Evolutionary conservation across 2,329 filamentous ascomycete genomes (phyloP).

Genomic region (Plectosphaerella sp.): DNA sequence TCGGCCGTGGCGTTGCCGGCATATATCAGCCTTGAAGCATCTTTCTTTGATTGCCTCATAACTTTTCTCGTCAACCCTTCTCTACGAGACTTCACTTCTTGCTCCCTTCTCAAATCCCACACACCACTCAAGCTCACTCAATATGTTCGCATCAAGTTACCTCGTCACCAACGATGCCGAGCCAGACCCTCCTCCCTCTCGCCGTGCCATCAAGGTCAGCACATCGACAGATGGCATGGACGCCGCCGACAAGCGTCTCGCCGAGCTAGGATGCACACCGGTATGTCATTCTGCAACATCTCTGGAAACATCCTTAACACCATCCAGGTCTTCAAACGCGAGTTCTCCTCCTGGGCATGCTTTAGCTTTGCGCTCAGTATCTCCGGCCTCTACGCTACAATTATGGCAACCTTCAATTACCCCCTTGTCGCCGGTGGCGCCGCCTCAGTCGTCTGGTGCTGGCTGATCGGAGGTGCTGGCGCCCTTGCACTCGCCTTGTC

Average conservation of each 20-base stretch:
- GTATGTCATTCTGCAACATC: no score
- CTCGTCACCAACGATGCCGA: neutral
- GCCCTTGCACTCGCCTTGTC: slow-evolving; percentile 51
- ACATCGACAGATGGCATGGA: slow-evolving; percentile 2
- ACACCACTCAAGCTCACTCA: no score
- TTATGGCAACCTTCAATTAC: slow-evolving; percentile 51
- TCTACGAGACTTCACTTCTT: no score
- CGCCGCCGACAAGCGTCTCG: slow-evolving; percentile 25
- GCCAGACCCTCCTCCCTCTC: neutral
- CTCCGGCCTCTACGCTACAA: slow-evolving; percentile 49
- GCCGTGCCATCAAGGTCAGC: neutral
- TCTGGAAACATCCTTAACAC: neutral
- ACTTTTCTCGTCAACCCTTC: no score
- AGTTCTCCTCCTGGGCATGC: slow-evolving; percentile 52
- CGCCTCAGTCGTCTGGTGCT: slow-evolving; percentile 52
- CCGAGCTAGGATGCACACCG: slow-evolving; percentile 31
- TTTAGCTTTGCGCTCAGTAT: slow-evolving; percentile 58
- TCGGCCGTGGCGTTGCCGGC: no score
- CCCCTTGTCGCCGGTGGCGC: slow-evolving; percentile 49
- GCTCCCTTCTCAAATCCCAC: no score
- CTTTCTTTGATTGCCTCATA: no score
- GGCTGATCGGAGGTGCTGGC: slow-evolving; percentile 51
- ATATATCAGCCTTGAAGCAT: no score
- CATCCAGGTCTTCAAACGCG: slow-evolving; percentile 50
- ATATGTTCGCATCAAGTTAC: neutral